A percentile compares a stretch with the other conserved stretches of the same genome.
phyloP scores from a whole-genome alignment of 148 eudicot genomes.

The Chenopodium quinoa region DNA sequence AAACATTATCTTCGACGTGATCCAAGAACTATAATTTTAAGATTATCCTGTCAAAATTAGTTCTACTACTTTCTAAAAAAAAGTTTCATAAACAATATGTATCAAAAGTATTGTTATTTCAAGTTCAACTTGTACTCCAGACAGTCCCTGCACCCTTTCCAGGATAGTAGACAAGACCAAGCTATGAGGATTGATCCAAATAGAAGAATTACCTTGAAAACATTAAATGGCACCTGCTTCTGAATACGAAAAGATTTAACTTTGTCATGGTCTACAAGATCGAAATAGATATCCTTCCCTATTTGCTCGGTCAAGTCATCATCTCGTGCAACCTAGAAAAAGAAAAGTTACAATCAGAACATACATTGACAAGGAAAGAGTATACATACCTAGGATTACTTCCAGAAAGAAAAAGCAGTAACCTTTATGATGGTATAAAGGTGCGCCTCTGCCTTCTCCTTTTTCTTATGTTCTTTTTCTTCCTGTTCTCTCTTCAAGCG shows the following conservation, averaged over 20 bases:
- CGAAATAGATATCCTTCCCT: slow-evolving; percentile 89
- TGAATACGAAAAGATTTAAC: slow-evolving; percentile 86
- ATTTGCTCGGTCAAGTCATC: slow-evolving; percentile 81
- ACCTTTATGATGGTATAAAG: slow-evolving; percentile 96
- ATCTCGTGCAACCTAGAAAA: slow-evolving; percentile 81
- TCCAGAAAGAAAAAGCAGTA: slow-evolving; percentile 8
- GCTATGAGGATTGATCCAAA: neutral
- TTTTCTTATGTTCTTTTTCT: slow-evolving; percentile 90
- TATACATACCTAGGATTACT: slow-evolving; percentile 5
- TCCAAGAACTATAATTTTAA: neutral
- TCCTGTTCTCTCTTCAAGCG: slow-evolving; percentile 92
- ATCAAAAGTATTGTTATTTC: neutral
- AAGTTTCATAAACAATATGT: neutral
- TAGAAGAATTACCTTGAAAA: slow-evolving; percentile 62
- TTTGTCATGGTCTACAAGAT: slow-evolving; percentile 97
- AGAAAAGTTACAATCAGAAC: slow-evolving; percentile 2
- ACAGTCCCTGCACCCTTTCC: neutral
- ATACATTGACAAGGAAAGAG: neutral
- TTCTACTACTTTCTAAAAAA: neutral
- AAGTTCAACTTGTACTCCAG: neutral
- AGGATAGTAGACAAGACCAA: neutral
- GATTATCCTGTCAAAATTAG: neutral
- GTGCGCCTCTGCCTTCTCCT: slow-evolving; percentile 93
- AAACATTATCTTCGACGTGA: neutral
- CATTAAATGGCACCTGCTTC: slow-evolving; percentile 72